Evolutionary conservation across 1,284 basidiomycete species (phyloP), one percentile per base, ranked within the genome.

Genomic region (Neonothopanus nambi): DNA sequence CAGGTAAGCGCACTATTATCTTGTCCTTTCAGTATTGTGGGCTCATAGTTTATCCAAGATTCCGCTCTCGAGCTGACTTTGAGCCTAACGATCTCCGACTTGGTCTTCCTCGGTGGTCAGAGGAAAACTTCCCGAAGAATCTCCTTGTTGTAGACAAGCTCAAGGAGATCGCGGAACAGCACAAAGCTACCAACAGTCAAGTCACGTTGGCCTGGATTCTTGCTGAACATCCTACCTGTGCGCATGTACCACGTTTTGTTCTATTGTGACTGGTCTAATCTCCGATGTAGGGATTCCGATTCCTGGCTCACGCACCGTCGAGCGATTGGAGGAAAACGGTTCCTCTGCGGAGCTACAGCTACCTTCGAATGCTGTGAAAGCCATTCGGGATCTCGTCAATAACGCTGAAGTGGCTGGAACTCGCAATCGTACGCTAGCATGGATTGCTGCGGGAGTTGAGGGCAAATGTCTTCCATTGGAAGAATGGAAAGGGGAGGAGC

Each of bases 121-220:
- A 68, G 17, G 71, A 80, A 60, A 84, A 87, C 63, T 82, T 87
- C 61, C 75, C 75, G 0, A 80, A 80, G 48, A 80, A 86, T 49
- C 63, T 84, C 17, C 65, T 73, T 15, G 64, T 87, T 5, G 79
- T 77, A 1, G 70, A 78, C 6, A 69, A 68, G 24, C 63, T 88
- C 15, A 62, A 71, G 36, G 57, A 61, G 5, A 70, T 85, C 23
- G 82, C 77, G 1, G 59, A 67, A 37, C 71, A 67, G 50, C 73
- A 83, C 59, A 65, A 69, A 17, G 76, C 75, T 3, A 81, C 83
- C 1, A 54, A 81, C 0, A 76, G 79, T 33, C 85, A 87, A 64
- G 70, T 85, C n/a, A 66, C 75, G 0, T 70, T 89, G 9, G 83
- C 86, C 0, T 89, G 85, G 85, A 58, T 85, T n/a, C 68, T 83